Percentiles rank a stretch among this genome's conserved stretches.
Evolutionary conservation across 257 asterid genomes (phyloP).

Genomic region (Eustoma russellianum): DNA sequence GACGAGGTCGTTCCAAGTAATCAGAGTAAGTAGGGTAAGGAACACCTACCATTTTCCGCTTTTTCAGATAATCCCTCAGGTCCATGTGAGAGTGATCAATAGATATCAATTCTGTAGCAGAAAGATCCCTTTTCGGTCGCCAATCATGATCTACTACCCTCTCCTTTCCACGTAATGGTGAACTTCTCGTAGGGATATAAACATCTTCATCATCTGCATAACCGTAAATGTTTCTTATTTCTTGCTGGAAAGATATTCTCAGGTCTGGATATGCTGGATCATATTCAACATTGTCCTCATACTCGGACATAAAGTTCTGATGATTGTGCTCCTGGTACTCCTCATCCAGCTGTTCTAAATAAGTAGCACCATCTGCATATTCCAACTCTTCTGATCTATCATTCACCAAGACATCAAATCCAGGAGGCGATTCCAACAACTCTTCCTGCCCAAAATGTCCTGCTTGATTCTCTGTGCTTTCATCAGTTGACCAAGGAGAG

Average conservation of each 20-base stretch:
- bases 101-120: constrained; percentile 7
- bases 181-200: neutral
- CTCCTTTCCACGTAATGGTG: constrained; percentile 6
- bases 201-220: constrained; percentile 6
- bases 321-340: constrained; percentile 16
- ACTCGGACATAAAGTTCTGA: constrained; percentile 17
- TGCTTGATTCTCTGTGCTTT: constrained; percentile 21
- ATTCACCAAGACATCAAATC: constrained; percentile 34
- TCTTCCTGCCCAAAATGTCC: constrained; percentile 21
- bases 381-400: constrained; percentile 18
- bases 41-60: constrained; percentile 13
- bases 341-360: constrained; percentile 13
- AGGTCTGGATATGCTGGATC: constrained; percentile 22
- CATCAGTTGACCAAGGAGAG: constrained; percentile 11
- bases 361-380: constrained; percentile 19
- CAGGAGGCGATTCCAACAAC: constrained; percentile 31
- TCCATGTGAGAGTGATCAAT: constrained; percentile 10
- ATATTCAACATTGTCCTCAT: constrained; percentile 13
- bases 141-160: constrained; percentile 10
- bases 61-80: constrained; percentile 24
- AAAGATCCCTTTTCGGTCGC: constrained; percentile 7
- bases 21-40: constrained; percentile 10
- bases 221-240: constrained; percentile 1
- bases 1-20: constrained; percentile 7
- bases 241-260: constrained; percentile 6